These are phyloP conservation scores for Pythium brachiatum DNA, from an alignment of 352 stramenopile genomes.

Conservation along the genomic window DNA sequence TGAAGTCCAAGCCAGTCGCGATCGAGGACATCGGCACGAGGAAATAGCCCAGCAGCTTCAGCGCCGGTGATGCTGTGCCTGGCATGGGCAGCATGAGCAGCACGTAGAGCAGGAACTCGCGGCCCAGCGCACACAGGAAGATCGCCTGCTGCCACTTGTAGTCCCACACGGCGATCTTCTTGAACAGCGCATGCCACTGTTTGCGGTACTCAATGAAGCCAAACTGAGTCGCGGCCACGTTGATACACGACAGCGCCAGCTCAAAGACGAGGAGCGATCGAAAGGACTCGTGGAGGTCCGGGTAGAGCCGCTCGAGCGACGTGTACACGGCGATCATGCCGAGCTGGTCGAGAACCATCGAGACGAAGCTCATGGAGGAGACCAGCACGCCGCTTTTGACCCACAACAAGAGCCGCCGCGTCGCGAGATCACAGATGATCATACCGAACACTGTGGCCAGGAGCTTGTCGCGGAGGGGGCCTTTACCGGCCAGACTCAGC, in stretches of 20 bases:
- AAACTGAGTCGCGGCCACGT: constrained; percentile 48
- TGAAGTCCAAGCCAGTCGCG: constrained; percentile 52
- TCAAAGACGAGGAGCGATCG: constrained; percentile 53
- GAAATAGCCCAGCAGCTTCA: constrained; percentile 38
- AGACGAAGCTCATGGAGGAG: constrained; percentile 65
- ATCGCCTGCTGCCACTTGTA: constrained; percentile 43
- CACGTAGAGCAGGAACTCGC: constrained; percentile 57
- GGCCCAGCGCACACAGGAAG: constrained; percentile 49
- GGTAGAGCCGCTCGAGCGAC: constrained; percentile 54
- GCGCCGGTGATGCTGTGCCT: constrained; percentile 17
- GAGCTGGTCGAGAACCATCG: constrained; percentile 66
- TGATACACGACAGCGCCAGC: constrained; percentile 49
- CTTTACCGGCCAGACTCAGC: constrained; percentile 10
- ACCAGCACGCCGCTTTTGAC: constrained; percentile 78
- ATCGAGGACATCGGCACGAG: constrained; percentile 61
- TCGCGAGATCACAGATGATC: constrained; percentile 53
- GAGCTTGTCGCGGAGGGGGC: constrained; percentile 40
- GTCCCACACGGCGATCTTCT: constrained; percentile 53
- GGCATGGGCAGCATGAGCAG: constrained; percentile 57
- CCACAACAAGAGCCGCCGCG: constrained; percentile 55
- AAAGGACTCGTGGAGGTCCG: constrained; percentile 37
- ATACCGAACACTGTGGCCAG: constrained; percentile 46
- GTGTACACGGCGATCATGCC: constrained; percentile 55
- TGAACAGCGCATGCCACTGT: constrained; percentile 66
- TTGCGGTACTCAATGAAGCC: constrained; percentile 57